A percentile compares a stretch with the other conserved stretches of the same genome.
phyloP scores from a whole-genome alignment of 2,329 filamentous ascomycete species.

The Triangularia setosa region DNA sequence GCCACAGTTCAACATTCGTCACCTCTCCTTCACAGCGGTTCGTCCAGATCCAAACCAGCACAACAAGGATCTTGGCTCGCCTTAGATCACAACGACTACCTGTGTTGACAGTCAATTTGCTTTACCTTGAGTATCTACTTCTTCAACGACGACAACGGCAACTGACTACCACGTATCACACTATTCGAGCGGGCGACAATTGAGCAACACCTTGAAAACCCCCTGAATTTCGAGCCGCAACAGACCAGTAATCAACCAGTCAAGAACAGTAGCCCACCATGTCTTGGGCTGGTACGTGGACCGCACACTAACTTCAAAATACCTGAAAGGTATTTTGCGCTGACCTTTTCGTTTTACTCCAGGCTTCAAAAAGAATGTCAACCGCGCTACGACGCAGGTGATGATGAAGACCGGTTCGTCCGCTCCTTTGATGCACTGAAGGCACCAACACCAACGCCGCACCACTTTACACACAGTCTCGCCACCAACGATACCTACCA shows the following conservation, averaged over 20 bases:
- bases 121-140: neutral
- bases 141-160: neutral
- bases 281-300: slow-evolving; percentile 45
- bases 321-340: neutral
- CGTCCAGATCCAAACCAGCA: neutral
- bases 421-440: neutral
- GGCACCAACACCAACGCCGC: neutral
- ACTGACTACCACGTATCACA: neutral
- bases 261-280: slow-evolving; percentile 31
- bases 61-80: slow-evolving; percentile 5
- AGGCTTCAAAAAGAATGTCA: slow-evolving; percentile 96
- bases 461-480: neutral
- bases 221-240: neutral
- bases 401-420: slow-evolving; percentile 95
- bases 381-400: slow-evolving; percentile 97
- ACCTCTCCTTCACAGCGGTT: neutral
- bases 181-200: neutral
- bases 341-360: slow-evolving; percentile 12
- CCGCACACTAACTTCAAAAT: slow-evolving; percentile 14
- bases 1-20: neutral
- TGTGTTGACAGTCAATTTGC: neutral
- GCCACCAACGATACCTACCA: neutral
- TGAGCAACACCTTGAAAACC: neutral
- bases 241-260: neutral
- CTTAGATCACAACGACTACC: neutral